Conservation (phyloP, 805 yeast genomes). For the Saccharomycopsis schoenii region DNA sequence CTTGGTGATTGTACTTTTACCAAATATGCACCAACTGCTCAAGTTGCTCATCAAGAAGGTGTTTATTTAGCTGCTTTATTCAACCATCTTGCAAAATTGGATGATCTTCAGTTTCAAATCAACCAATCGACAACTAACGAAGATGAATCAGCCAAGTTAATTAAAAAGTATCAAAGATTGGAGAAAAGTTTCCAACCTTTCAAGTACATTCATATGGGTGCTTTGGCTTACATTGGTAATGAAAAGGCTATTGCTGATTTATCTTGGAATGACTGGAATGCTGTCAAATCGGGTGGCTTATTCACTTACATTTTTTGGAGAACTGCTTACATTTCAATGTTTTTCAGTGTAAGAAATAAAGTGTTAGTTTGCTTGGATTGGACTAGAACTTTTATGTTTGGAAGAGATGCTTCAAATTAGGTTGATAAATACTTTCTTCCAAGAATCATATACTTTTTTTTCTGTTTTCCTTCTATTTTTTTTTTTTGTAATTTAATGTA, state of each 20-base stretch:
- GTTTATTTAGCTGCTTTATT: conserved; percentile 65
- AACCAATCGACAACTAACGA: conserved; percentile 27
- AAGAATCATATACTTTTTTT: not conserved
- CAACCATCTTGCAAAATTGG: conserved; percentile 53
- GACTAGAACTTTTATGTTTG: conserved; percentile 79
- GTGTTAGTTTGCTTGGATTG: conserved; percentile 80
- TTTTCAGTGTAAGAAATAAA: conserved; percentile 82
- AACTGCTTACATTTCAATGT: conserved; percentile 87
- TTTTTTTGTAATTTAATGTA: not conserved
- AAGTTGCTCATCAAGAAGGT: conserved; percentile 95
- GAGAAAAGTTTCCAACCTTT: conserved; percentile 42
- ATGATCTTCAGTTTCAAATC: conserved; percentile 39
- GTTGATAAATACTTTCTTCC: not conserved
- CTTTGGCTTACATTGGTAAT: conserved; percentile 87
- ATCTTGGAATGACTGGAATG: conserved; percentile 68
- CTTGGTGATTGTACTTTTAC: conserved; percentile 89
- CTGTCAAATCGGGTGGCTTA: conserved; percentile 74
- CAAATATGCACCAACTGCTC: conserved; percentile 92
- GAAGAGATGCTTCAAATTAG: conserved; percentile 51
- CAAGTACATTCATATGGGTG: conserved; percentile 81
- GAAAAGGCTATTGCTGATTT: conserved; percentile 93
- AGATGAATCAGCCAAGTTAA: conserved; percentile 37
- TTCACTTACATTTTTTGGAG: conserved; percentile 92
- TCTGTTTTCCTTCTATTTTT: not conserved
- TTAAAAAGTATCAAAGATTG: conserved; percentile 27